Evolutionary conservation across 1,284 basidiomycete genomes (phyloP).

Genomic region (Volvariella surrecta): DNA sequence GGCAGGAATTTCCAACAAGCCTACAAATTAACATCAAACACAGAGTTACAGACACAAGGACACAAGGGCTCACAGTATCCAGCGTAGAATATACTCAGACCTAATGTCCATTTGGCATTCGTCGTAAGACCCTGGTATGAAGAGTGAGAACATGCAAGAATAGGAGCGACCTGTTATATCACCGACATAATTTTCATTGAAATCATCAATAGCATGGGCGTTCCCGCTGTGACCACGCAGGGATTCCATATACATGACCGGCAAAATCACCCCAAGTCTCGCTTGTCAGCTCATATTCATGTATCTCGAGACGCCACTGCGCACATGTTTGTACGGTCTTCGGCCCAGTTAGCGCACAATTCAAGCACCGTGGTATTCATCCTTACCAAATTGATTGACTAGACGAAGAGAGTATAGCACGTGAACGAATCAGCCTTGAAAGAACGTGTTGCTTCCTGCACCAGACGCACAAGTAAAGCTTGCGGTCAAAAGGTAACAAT

Average conservation of each 20-base stretch:
- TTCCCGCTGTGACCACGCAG: too few species aligned
- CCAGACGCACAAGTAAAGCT: too few species aligned
- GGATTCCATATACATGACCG: too few species aligned
- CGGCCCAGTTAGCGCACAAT: conserved; percentile 4
- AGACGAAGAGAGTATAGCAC: too few species aligned
- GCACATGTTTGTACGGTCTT: conserved; percentile 49
- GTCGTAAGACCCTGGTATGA: conserved; percentile 33
- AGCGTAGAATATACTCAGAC: conserved; percentile 48
- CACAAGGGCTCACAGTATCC: conserved; percentile 40
- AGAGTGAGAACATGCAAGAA: too few species aligned
- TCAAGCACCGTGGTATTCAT: background rate
- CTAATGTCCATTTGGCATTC: conserved; percentile 47
- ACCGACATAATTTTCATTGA: conserved; percentile 45
- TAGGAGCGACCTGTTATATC: too few species aligned
- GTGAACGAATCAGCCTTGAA: too few species aligned
- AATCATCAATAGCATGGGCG: conserved; percentile 39
- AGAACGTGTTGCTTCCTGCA: too few species aligned
- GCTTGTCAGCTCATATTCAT: too few species aligned
- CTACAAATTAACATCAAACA: conserved; percentile 22
- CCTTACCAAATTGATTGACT: conserved; percentile 50
- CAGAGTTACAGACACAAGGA: too few species aligned
- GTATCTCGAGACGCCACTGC: conserved; percentile 27
- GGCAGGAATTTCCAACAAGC: conserved; percentile 47
- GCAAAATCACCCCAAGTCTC: too few species aligned
- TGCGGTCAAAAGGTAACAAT: too few species aligned